These are phyloP conservation scores for Cornus kousa DNA, from an alignment of 148 eudicot species.

Conservation along the genomic window DNA sequence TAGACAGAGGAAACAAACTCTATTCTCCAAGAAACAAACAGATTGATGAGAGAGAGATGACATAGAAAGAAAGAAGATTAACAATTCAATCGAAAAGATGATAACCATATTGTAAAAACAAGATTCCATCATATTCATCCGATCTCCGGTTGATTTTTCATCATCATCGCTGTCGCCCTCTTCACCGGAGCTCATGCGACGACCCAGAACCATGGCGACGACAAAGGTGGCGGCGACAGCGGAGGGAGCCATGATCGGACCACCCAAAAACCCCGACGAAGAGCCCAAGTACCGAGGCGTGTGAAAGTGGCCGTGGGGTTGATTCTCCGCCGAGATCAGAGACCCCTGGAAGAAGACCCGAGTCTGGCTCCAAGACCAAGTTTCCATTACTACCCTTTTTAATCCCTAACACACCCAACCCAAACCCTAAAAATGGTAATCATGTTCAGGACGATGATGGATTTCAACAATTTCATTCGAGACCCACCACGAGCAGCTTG, in stretches of 20 bases:
- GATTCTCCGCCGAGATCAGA: conserved; percentile 69
- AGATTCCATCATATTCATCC: too few relatives aligned
- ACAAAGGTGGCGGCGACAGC: conserved; percentile 5
- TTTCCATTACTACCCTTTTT: too few relatives aligned
- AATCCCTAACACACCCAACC: too few relatives aligned
- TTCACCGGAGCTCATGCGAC: conserved; percentile 6
- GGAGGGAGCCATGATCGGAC: too few relatives aligned
- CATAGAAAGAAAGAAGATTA: neutral
- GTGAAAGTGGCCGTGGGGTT: conserved; percentile 64
- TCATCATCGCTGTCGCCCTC: neutral
- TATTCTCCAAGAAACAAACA: too few relatives aligned
- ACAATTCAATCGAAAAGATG: conserved; percentile 5
- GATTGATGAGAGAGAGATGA: conserved; percentile 2
- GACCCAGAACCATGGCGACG: conserved; percentile 9
- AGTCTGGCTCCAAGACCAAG: too few relatives aligned
- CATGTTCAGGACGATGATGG: too few relatives aligned
- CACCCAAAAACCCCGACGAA: conserved; percentile 11
- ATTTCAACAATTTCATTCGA: too few relatives aligned
- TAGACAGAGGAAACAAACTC: too few relatives aligned
- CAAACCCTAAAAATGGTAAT: too few relatives aligned
- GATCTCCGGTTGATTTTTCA: neutral
- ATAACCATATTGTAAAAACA: neutral
- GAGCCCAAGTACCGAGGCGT: conserved; percentile 53
- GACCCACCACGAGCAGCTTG: too few relatives aligned
- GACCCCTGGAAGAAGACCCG: conserved; percentile 71